phyloP scores from a whole-genome alignment of 257 asterid genomes.

The Solanum chilense region DNA sequence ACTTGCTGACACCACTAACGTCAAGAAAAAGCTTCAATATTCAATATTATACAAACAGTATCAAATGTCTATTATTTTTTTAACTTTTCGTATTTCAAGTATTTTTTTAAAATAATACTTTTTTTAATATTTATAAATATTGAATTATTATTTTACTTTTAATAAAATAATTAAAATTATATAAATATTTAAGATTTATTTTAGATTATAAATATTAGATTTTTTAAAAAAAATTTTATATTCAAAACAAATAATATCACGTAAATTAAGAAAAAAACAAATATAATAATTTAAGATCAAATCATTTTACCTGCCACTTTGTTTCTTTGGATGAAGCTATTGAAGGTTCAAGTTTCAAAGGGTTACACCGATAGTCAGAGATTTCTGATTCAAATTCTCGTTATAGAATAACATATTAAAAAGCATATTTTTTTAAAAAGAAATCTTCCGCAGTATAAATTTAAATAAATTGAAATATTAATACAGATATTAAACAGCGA shows the following conservation, averaged over 20 bases:
- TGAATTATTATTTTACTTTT: not conserved
- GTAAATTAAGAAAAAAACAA: not conserved
- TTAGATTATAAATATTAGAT: not conserved
- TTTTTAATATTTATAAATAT: not conserved
- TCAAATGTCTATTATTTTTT: not conserved
- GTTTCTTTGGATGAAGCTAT: not conserved
- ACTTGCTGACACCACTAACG: not conserved
- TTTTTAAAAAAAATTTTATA: too few relatives aligned
- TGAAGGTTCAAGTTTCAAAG: not conserved
- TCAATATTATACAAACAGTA: not conserved
- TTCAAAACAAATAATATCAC: not conserved
- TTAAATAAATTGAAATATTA: too few relatives aligned
- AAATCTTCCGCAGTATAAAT: too few relatives aligned
- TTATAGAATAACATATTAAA: too few relatives aligned
- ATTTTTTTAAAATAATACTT: not conserved
- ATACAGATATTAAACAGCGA: too few relatives aligned
- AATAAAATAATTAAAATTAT: not conserved
- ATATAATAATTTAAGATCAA: not conserved
- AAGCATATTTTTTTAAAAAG: fast-evolving
- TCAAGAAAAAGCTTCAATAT: not conserved
- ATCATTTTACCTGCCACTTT: not conserved
- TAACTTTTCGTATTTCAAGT: not conserved
- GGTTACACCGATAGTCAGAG: fast-evolving
- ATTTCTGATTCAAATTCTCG: too few relatives aligned
- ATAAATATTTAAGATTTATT: not conserved